Conservation (phyloP, 768 basidiomycete genomes). For the Mycena latifolia region DNA sequence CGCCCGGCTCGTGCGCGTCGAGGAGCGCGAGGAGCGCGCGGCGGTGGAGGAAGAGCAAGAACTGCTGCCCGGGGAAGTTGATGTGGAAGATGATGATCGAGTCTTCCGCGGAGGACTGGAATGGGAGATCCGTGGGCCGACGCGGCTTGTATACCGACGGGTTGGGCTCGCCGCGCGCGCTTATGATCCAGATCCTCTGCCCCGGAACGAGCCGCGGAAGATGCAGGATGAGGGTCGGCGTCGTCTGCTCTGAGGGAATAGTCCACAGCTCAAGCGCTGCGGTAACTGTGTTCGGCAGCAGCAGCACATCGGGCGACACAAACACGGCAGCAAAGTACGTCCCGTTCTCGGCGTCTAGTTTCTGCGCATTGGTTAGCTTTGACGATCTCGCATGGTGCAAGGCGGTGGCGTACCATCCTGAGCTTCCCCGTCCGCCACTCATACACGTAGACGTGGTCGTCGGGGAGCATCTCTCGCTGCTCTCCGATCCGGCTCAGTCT, state of each 20-base stretch:
- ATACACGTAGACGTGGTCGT: conserved; percentile 53
- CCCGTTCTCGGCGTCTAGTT: conserved; percentile 26
- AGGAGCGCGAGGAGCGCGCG: conserved; percentile 41
- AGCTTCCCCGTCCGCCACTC: conserved; percentile 57
- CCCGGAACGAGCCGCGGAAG: conserved; percentile 47
- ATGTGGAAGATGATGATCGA: conserved; percentile 52
- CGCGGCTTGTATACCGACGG: conserved; percentile 37
- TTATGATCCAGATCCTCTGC: conserved; percentile 40
- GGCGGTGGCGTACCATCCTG: conserved; percentile 45
- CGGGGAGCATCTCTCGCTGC: neutral
- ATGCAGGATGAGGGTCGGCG: conserved; percentile 41
- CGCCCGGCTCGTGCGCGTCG: conserved; percentile 18
- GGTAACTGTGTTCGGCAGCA: conserved; percentile 41
- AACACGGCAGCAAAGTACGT: conserved; percentile 42
- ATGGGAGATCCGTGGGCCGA: conserved; percentile 36
- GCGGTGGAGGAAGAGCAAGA: conserved; percentile 53
- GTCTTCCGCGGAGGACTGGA: conserved; percentile 41
- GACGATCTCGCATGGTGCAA: neutral
- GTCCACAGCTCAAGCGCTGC: conserved; percentile 43
- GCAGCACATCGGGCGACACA: conserved; percentile 39
- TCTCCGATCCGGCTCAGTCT: neutral
- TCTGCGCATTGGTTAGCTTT: conserved; percentile 14
- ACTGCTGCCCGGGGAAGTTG: conserved; percentile 37
- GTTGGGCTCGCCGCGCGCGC: conserved; percentile 58
- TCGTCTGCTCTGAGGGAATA: conserved; percentile 49